These are phyloP conservation scores for Pseudogymnoascus sp. DNA, from an alignment of 2,329 filamentous ascomycete species.

Conservation along the genomic window DNA sequence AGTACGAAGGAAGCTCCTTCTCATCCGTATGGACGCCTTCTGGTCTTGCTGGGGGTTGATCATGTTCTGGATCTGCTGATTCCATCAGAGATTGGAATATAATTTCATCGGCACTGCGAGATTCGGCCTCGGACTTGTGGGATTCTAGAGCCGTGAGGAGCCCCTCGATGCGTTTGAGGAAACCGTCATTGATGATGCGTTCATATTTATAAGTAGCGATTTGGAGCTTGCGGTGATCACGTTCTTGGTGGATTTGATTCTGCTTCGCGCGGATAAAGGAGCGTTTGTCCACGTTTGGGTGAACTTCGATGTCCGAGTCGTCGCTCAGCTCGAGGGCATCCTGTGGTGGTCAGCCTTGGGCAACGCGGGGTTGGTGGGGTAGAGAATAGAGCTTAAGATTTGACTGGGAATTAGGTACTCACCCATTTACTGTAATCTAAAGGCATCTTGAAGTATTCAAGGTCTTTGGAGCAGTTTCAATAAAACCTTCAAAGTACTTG, in stretches of 20 bases:
- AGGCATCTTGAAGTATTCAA: constrained; percentile 35
- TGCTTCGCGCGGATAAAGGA: constrained; percentile 99
- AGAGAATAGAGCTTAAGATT: constrained; percentile 1
- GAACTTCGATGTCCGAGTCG: constrained; percentile 95
- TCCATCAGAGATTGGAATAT: constrained; percentile 89
- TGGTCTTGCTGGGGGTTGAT: constrained; percentile 65
- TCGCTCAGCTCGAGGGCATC: constrained; percentile 94
- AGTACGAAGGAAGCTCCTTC: constrained; percentile 70
- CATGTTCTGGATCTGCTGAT: constrained; percentile 63
- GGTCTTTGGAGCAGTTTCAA: background rate
- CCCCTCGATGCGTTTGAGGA: constrained; percentile 73
- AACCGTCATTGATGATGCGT: constrained; percentile 82
- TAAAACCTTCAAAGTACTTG: background rate
- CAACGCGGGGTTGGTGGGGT: constrained; percentile 21
- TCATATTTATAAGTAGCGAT: constrained; percentile 92
- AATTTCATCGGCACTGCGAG: constrained; percentile 64
- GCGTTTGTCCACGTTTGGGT: constrained; percentile 96
- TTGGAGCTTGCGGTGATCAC: constrained; percentile 74
- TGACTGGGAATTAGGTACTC: constrained; percentile 12
- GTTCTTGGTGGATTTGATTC: constrained; percentile 89
- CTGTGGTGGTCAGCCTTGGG: constrained; percentile 35
- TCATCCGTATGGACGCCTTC: constrained; percentile 70
- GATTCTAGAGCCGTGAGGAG: constrained; percentile 68
- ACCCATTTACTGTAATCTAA: constrained; percentile 57
- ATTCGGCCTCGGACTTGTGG: constrained; percentile 60